Evolutionary conservation across 139 green algal genomes (phyloP).

Genomic region (Tetradesmus obliquus): DNA sequence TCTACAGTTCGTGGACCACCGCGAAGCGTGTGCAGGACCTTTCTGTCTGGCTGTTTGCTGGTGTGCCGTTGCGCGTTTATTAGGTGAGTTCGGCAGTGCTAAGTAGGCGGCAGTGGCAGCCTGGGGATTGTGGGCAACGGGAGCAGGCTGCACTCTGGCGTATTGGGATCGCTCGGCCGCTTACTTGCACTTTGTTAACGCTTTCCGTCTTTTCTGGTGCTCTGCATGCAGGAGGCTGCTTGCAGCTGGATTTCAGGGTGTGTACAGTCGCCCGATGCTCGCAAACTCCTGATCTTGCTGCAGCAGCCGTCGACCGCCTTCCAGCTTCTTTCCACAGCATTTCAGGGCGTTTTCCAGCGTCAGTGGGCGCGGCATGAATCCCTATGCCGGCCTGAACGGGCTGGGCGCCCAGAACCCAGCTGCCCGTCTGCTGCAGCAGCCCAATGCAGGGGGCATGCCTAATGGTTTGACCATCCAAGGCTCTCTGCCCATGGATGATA

Average conservation of each 20-base stretch:
- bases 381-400: constrained; percentile 37
- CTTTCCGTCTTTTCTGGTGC: background rate
- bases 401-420: constrained; percentile 1
- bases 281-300: constrained; percentile 1
- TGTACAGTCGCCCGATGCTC: background rate
- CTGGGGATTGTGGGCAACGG: background rate
- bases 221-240: background rate
- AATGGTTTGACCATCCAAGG: constrained; percentile 24
- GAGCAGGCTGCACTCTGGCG: background rate
- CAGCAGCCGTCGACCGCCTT: background rate
- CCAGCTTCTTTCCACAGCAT: background rate
- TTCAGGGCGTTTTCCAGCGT: background rate
- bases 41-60: background rate
- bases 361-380: constrained; percentile 22
- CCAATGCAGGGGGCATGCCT: background rate
- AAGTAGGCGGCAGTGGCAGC: background rate
- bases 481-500: constrained; percentile 42
- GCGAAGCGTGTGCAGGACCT: background rate
- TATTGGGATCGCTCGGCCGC: background rate
- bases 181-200: background rate
- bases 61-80: background rate
- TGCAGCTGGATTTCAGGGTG: background rate
- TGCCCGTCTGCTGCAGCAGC: constrained; percentile 1
- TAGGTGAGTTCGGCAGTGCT: background rate
- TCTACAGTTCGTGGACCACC: background rate